Evolutionary conservation across 805 yeast genomes (phyloP).

Genomic region (Wickerhamomyces ciferrii): DNA sequence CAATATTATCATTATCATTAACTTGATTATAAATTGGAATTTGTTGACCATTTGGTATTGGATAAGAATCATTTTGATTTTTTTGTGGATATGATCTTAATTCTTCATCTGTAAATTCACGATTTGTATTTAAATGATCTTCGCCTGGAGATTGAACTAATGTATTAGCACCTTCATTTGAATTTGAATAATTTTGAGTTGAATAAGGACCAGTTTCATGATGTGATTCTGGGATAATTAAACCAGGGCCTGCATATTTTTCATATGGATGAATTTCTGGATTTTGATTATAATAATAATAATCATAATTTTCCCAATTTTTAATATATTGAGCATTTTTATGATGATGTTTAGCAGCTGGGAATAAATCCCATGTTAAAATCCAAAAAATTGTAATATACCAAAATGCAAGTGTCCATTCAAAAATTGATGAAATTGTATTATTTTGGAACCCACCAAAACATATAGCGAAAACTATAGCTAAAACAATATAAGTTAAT

Average conservation of each 20-base stretch:
- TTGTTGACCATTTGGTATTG: constrained; percentile 20
- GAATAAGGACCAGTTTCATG: neutral
- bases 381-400: constrained; percentile 65
- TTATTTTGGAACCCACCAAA: constrained; percentile 46
- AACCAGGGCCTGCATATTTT: neutral
- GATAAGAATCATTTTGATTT: constrained; percentile 11
- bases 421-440: constrained; percentile 40
- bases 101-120: constrained; percentile 20
- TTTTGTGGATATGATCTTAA: constrained; percentile 15
- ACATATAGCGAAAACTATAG: constrained; percentile 61
- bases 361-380: constrained; percentile 65
- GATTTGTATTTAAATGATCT: neutral
- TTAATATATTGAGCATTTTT: constrained; percentile 17
- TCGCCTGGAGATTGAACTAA: neutral
- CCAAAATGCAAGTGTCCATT: constrained; percentile 86
- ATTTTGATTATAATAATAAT: constrained; percentile 16
- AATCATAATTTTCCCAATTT: constrained; percentile 19
- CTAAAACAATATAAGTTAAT: constrained; percentile 57
- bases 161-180: constrained; percentile 3
- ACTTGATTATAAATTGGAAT: constrained; percentile 4
- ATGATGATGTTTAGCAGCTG: constrained; percentile 41
- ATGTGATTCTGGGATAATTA: neutral
- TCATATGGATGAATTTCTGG: neutral
- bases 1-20: neutral
- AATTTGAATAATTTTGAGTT: neutral